Percentiles rank a stretch among this genome's conserved stretches.
These are phyloP conservation scores for Ogataea allantospora DNA, from an alignment of 805 yeast species.

Conservation along the genomic window DNA sequence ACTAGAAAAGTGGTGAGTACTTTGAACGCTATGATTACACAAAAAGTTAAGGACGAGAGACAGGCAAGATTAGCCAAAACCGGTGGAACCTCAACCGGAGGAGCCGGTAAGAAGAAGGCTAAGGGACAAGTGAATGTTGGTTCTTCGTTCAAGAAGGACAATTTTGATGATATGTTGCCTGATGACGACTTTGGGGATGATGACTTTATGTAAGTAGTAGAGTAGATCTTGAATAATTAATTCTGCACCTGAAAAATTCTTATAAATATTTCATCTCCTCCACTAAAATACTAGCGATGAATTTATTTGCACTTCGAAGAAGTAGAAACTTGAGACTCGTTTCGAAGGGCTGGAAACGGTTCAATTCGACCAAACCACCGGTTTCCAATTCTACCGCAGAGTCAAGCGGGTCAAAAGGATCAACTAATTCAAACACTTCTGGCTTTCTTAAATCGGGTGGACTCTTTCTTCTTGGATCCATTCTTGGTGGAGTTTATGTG, in stretches of 20 bases:
- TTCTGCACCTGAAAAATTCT: not conserved
- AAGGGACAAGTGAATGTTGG: constrained; percentile 72
- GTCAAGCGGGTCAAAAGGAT: not conserved
- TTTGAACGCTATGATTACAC: constrained; percentile 73
- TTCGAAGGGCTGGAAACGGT: not conserved
- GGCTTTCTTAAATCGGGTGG: constrained; percentile 16
- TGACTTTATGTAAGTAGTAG: constrained; percentile 80
- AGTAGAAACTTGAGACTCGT: not conserved
- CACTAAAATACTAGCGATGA: constrained; percentile 2
- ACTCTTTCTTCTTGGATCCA: constrained; percentile 24
- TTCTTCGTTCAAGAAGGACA: constrained; percentile 60
- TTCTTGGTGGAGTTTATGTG: constrained; percentile 28
- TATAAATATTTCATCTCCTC: not conserved
- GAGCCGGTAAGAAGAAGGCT: constrained; percentile 95
- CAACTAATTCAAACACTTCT: not conserved
- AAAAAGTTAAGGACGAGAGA: constrained; percentile 88
- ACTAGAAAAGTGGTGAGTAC: constrained; percentile 84
- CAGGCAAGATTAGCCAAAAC: constrained; percentile 76
- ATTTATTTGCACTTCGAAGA: constrained; percentile 4
- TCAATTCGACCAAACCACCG: constrained; percentile 2
- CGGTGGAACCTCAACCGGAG: constrained; percentile 86
- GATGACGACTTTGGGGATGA: constrained; percentile 70
- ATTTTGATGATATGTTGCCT: constrained; percentile 46
- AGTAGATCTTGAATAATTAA: not conserved
- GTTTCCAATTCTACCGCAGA: not conserved